Conservation (phyloP, 1,284 basidiomycete genomes). For the Inonotus hispidus region DNA sequence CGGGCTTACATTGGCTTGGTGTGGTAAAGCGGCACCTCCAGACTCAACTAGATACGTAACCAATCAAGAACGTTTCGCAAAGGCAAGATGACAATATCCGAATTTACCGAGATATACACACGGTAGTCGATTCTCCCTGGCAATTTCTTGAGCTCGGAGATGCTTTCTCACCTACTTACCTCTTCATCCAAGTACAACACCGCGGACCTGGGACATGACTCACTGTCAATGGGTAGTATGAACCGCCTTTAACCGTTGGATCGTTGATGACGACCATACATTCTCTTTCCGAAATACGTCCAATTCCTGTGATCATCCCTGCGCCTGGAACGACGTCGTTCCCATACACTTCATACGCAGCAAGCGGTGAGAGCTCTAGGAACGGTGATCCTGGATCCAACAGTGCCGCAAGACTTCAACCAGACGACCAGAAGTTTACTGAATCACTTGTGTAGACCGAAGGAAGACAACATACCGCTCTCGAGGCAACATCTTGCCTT, state of each 20-base stretch:
- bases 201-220: conserved; percentile 20
- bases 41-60: conserved; percentile 65
- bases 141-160: conserved; percentile 89
- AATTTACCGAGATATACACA: conserved; percentile 84
- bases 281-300: conserved; percentile 74
- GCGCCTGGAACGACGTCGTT: conserved; percentile 79
- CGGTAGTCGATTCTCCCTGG: conserved; percentile 83
- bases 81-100: background rate
- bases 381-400: conserved; percentile 89
- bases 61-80: background rate
- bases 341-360: conserved; percentile 84
- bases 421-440: background rate
- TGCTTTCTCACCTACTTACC: conserved; percentile 83
- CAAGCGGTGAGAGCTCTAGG: conserved; percentile 81
- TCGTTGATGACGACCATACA: conserved; percentile 93
- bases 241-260: conserved; percentile 90
- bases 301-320: conserved; percentile 88
- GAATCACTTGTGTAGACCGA: background rate
- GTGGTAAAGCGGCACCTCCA: conserved; percentile 88
- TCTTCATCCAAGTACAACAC: conserved; percentile 8
- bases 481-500: conserved; percentile 82
- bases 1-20: conserved; percentile 75
- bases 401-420: conserved; percentile 51
- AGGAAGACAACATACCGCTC: conserved; percentile 57
- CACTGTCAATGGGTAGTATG: conserved; percentile 89